Base-by-base conservation (phyloP, 2,329 filamentous ascomycete species). In the Aureobasidium sp. region DNA sequence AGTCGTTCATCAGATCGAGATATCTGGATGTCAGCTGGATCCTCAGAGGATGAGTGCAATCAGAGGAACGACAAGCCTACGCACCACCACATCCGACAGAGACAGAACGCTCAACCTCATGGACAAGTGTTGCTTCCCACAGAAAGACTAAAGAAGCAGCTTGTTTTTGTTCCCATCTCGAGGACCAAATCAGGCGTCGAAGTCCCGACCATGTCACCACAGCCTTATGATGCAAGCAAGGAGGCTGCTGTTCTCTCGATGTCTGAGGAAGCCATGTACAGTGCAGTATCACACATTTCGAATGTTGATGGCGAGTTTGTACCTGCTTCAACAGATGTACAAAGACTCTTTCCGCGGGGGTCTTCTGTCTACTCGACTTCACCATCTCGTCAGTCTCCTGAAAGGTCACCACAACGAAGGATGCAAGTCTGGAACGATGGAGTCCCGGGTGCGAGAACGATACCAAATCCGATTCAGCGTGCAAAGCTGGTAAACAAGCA, bases 1-100 rank as follows among this genome's bases (percentile, higher is more conserved):
- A 65, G 53, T 13, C 53, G 25, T n/a, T 65, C 63, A 2, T 65
- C 63, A n/a, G 63, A 65, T n/a, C 54, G 63, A 25, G 63, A 65
- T 38, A 60, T 65, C 9, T 65, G 63, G 63, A 31, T 59, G 36
- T 59, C 63, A 9, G 54, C 54, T 25, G 54, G 53, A 27, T 60
- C 63, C 1, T 45, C 53, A 10, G 63, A 54, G 3, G 31, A 43
- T 6, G 55, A 53, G 18, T 36, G 36, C 20, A 53, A 53, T 6
- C 45, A 53, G 11, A 18, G 47, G 4, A 23, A 53, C 18, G 33
- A 50, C 42, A 60, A 38, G 31, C 63, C 16, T 20, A 59, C 45
- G 11, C 45, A 51, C 11, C 43, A 25, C 16, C 43, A 59, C 25
- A 45, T 27, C 25, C 53, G 47, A 8, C 43, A 59, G 18, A 53